Percentiles rank a stretch among this genome's conserved stretches.
Conservation (phyloP, 257 asterid genomes). For the Nicotiana attenuata region DNA sequence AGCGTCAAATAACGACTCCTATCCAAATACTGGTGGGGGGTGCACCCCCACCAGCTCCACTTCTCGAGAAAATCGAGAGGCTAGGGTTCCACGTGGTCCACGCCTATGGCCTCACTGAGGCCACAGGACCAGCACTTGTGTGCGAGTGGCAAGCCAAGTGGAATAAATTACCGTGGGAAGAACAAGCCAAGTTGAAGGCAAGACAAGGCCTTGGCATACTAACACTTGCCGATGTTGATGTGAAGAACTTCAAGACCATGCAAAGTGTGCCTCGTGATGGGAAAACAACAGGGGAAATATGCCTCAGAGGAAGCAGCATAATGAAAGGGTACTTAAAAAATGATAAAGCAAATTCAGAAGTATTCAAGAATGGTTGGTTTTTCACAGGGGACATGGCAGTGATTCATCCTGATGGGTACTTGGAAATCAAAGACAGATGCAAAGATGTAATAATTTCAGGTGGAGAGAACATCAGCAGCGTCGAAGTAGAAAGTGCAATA, state of each 20-base stretch:
- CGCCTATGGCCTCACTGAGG: constrained; percentile 88
- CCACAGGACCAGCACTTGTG: constrained; percentile 83
- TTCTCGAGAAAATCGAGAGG: constrained; percentile 47
- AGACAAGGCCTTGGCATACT: constrained; percentile 72
- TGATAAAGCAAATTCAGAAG: constrained; percentile 40
- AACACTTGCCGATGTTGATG: constrained; percentile 66
- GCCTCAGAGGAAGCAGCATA: constrained; percentile 68
- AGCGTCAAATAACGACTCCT: constrained; percentile 20
- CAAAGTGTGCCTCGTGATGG: constrained; percentile 63
- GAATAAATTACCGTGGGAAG: constrained; percentile 33
- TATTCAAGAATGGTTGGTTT: constrained; percentile 69
- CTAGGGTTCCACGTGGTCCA: constrained; percentile 75
- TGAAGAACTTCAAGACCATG: constrained; percentile 54
- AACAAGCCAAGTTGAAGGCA: constrained; percentile 49
- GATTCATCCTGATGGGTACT: not conserved
- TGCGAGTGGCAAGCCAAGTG: constrained; percentile 73
- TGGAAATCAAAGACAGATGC: constrained; percentile 4
- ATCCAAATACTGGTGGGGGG: constrained; percentile 76
- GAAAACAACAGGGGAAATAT: constrained; percentile 57
- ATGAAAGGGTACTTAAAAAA: constrained; percentile 83
- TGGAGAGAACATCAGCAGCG: constrained; percentile 88
- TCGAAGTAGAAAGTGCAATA: constrained; percentile 68
- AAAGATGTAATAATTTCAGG: constrained; percentile 27
- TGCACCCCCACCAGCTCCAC: constrained; percentile 74
- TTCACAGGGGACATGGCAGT: constrained; percentile 10